Base-by-base conservation (phyloP, 2,329 filamentous ascomycete species). In the Fusarium siculi region DNA sequence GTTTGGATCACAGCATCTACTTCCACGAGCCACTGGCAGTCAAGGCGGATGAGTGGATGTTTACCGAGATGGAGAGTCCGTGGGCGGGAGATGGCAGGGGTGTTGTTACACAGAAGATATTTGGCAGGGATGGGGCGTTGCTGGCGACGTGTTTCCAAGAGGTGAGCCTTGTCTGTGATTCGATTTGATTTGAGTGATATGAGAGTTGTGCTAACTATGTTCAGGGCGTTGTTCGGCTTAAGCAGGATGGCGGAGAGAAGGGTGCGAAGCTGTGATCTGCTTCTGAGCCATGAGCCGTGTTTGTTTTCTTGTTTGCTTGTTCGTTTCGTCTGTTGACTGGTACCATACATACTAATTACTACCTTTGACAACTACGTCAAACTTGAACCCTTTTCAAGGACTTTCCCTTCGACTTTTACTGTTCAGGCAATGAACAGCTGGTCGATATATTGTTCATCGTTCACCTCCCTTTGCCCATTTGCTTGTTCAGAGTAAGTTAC, bases 101-200 rank as follows among this genome's bases (percentile, higher is more conserved):
- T 0, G 85, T 96, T 23, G 93, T 96, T 44, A 89, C 88, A 75
- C 93, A 95, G 85, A 88, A 89, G 81, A 93, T 96, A 68, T 95
- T 91, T 80, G 87, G 88, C 32, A 85, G 84, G 73, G 91, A 95
- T 69, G 93, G 93, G 28, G 91, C 87, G 32, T 81, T 96, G 81
- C 83, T 96, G 78, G 93, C 93, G 32, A 95, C 90, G 37, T 96
- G 93, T 80, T 88, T 93, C 66, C 93, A 96, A 82, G 93, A 96
- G 88, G 93, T 88, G 70, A 83, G 85, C 80, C 58, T 63, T 46
- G 84, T 79, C 54, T 59, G 42, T 56, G 12, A 30, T 57, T 3
- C 5, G 25, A 25, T 25, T 25, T 57, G 40, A 21, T 16, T 15
- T 36, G 12, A 25, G 12, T 25, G n/a, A n/a, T 16, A 5, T 42